These are phyloP conservation scores for Flagelloscypha sp. DNA, from an alignment of 768 basidiomycete genomes.

Conservation along the genomic window DNA sequence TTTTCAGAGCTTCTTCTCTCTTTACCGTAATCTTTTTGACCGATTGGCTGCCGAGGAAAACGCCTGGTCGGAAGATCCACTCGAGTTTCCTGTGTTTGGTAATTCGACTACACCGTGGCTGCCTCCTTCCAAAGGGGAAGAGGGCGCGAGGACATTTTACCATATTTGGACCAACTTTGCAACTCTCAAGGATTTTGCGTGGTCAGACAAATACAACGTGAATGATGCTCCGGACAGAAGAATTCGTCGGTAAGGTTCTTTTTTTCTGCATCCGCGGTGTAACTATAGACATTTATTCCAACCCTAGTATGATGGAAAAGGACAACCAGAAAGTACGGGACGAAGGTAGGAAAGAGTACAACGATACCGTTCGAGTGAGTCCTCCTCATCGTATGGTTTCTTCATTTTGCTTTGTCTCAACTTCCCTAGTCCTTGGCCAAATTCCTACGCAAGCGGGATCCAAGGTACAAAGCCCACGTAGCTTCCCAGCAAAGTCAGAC, in stretches of 20 bases:
- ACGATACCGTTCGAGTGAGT: conserved; percentile 79
- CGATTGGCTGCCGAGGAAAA: conserved; percentile 77
- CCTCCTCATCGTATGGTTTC: conserved; percentile 2
- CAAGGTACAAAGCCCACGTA: conserved; percentile 68
- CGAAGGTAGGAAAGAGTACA: conserved; percentile 83
- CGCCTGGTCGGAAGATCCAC: conserved; percentile 29
- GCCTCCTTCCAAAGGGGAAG: conserved; percentile 33
- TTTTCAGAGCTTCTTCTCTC: conserved; percentile 75
- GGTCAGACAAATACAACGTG: conserved; percentile 80
- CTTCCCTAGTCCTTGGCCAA: conserved; percentile 53
- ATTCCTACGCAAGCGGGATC: conserved; percentile 82
- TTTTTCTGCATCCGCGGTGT: not conserved
- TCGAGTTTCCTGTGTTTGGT: conserved; percentile 79
- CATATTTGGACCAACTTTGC: conserved; percentile 78
- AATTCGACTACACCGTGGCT: conserved; percentile 68
- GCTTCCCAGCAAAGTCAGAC: conserved; percentile 37
- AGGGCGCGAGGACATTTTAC: conserved; percentile 71
- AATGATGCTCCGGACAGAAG: conserved; percentile 82
- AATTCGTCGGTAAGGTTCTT: conserved; percentile 56
- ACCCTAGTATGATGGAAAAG: conserved; percentile 76
- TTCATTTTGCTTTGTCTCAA: conserved; percentile 1
- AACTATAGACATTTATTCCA: not conserved
- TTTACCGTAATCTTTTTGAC: conserved; percentile 82
- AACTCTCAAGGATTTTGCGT: conserved; percentile 81
- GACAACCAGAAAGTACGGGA: conserved; percentile 93